These are phyloP conservation scores for Verbascum thapsus DNA, from an alignment of 257 asterid species.

Conservation along the genomic window DNA sequence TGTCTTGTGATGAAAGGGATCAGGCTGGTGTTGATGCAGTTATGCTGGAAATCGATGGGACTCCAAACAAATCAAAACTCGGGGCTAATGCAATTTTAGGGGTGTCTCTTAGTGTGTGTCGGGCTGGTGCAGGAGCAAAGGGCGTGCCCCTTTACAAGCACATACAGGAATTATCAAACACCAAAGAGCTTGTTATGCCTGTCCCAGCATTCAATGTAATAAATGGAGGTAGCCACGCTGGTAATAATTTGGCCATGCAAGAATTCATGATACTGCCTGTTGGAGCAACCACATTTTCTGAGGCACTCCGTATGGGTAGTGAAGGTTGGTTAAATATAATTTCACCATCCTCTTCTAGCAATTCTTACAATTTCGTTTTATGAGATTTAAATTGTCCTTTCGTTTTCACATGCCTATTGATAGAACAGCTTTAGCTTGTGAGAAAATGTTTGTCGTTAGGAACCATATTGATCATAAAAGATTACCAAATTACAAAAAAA, in stretches of 20 bases:
- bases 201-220: conserved; percentile 98
- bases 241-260: conserved; percentile 97
- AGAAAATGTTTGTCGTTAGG: too few species aligned
- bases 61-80: conserved; percentile 85
- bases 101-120: conserved; percentile 89
- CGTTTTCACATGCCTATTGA: too few species aligned
- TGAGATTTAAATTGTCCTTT: too few species aligned
- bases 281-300: conserved; percentile 84
- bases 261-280: conserved; percentile 97
- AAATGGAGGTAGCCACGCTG: conserved; percentile 99
- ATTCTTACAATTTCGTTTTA: too few species aligned
- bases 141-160: conserved; percentile 82
- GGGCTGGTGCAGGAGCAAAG: conserved; percentile 99
- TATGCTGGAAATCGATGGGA: conserved; percentile 95
- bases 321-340: conserved; percentile 62
- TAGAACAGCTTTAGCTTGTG: too few species aligned
- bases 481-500: too few species aligned
- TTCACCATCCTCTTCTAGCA: too few species aligned
- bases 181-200: conserved; percentile 94
- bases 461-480: too few species aligned
- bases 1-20: conserved; percentile 55
- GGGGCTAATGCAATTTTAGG: conserved; percentile 99
- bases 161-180: conserved; percentile 84
- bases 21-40: conserved; percentile 76
- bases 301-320: conserved; percentile 93